phyloP scores from a whole-genome alignment of 1,284 basidiomycete species.

The Trametes pubescens region DNA sequence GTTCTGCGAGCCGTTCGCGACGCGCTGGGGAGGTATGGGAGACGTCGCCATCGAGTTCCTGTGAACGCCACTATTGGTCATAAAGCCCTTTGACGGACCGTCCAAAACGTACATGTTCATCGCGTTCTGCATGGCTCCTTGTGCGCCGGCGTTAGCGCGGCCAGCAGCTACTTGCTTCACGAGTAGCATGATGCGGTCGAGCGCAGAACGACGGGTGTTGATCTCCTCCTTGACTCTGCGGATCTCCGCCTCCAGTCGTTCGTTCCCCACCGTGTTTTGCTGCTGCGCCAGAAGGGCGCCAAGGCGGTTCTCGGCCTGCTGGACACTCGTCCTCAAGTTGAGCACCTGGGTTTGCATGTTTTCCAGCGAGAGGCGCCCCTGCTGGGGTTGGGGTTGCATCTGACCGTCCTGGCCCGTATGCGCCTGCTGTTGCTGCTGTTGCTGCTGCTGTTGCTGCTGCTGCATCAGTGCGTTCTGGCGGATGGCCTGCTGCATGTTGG shows the following conservation, averaged over 20 bases:
- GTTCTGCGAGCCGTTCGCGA: conserved; percentile 18
- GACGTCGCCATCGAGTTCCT: conserved; percentile 26
- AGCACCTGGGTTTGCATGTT: conserved; percentile 21
- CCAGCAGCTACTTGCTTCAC: conserved; percentile 5
- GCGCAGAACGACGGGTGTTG: conserved; percentile 1
- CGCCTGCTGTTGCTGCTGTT: conserved; percentile 12
- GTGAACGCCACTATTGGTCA: not conserved
- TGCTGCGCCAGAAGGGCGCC: conserved; percentile 19
- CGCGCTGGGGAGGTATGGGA: conserved; percentile 24
- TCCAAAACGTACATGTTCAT: conserved; percentile 21
- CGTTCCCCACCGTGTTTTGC: not conserved
- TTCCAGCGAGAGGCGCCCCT: conserved; percentile 13
- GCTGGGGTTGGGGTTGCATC: conserved; percentile 17
- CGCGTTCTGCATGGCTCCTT: conserved; percentile 7
- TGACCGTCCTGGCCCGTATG: conserved; percentile 21
- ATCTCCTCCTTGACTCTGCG: conserved; percentile 26
- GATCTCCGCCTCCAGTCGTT: conserved; percentile 21
- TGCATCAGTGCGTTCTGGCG: conserved; percentile 20
- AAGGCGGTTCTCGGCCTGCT: conserved; percentile 19
- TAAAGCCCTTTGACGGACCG: not conserved
- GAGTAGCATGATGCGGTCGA: conserved; percentile 8
- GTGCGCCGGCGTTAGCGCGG: not conserved
- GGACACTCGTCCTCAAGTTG: conserved; percentile 12
- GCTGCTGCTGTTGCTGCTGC: conserved; percentile 2
- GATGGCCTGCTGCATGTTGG: conserved; percentile 17